Evolutionary conservation across 495 filamentous ascomycete genomes (phyloP), one percentile per base, ranked within the genome.

Genomic region (Xylaria flabelliformis): DNA sequence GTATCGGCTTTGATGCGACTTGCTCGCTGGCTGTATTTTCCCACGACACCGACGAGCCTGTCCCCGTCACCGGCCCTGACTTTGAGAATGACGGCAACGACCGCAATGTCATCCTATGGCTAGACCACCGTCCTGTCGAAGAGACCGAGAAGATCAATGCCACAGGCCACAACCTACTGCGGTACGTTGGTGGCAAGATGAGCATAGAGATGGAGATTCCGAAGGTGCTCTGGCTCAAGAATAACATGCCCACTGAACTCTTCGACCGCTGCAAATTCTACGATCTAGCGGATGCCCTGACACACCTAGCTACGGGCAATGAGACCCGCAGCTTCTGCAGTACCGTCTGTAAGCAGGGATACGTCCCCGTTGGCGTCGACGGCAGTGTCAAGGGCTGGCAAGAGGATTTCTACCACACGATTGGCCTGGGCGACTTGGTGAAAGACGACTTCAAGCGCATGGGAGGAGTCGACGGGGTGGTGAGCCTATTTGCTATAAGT

Each of bases 171-270:
- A 93, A 94, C 74, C 85, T 99, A n/a, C 88, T 99, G 46, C 90
- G 93, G 63, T 99, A 98, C 80, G 95, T 99, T 6, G 96, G 96
- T 59, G 95, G 96, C 50, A 95, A 89, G 75, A 98, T 99, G 96
- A 97, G 93, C 76, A 92, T 97, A 74, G 96, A 99, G 84, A 99
- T 99, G 96, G 96, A 99, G 79, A 94, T 98, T 34, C 96, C 96
- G 32, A 99, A 99, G 78, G 93, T 97, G 1, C 85, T 98, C 32
- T 99, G 96, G 96, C 84, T 99, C 74, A 98, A 98, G 86, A 96
- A 97, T 78, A 86, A 98, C 81, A 98, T 99, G 96, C 93, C 96
- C n/a, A 85, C 90, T 64, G 93, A 96, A 69, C 84, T 95, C 15
- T 99, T 97, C 78, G 89, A 90, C 61, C 89, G 91, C 67, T 97